Percentiles rank a stretch among this genome's conserved stretches.
Conservation (phyloP, 2,329 filamentous ascomycete species). For the Elsinoe batatas region DNA sequence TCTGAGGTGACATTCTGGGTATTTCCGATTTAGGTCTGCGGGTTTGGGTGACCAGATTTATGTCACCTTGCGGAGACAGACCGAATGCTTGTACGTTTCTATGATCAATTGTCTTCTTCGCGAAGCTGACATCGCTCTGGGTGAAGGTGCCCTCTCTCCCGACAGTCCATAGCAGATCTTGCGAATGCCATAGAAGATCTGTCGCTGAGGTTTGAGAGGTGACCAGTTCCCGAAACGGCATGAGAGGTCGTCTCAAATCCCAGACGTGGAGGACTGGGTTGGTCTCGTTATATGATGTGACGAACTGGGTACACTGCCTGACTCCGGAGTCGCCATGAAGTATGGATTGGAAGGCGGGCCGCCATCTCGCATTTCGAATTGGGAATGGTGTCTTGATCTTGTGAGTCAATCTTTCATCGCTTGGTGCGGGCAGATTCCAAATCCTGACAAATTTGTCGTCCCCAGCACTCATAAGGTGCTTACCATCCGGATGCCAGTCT, state of each 20-base stretch:
- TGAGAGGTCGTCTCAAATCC: conserved; percentile 52
- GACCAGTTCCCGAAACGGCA: conserved; percentile 54
- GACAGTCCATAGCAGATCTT: conserved; percentile 55
- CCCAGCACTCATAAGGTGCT: conserved; percentile 53
- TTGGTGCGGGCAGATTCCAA: conserved; percentile 51
- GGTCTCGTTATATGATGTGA: conserved; percentile 52
- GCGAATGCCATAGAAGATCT: conserved; percentile 55
- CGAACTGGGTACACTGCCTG: conserved; percentile 53
- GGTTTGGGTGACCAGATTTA: conserved; percentile 46
- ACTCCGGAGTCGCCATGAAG: conserved; percentile 42
- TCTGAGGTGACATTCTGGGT: neutral
- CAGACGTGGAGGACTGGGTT: conserved; percentile 53
- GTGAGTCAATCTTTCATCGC: conserved; percentile 49
- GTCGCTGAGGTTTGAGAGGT: conserved; percentile 46
- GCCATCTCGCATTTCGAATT: conserved; percentile 53
- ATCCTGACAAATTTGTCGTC: conserved; percentile 53
- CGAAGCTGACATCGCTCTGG: conserved; percentile 52
- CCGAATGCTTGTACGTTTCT: conserved; percentile 47
- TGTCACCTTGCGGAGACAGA: conserved; percentile 48
- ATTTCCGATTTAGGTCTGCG: conserved; percentile 22
- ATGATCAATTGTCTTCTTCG: conserved; percentile 48
- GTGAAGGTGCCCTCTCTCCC: conserved; percentile 51
- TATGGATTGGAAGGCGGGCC: conserved; percentile 48
- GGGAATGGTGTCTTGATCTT: conserved; percentile 51
- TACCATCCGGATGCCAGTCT: conserved; percentile 59